phyloP scores from a whole-genome alignment of 192 early-diverging fungal species.

The Coemansia sp. region DNA sequence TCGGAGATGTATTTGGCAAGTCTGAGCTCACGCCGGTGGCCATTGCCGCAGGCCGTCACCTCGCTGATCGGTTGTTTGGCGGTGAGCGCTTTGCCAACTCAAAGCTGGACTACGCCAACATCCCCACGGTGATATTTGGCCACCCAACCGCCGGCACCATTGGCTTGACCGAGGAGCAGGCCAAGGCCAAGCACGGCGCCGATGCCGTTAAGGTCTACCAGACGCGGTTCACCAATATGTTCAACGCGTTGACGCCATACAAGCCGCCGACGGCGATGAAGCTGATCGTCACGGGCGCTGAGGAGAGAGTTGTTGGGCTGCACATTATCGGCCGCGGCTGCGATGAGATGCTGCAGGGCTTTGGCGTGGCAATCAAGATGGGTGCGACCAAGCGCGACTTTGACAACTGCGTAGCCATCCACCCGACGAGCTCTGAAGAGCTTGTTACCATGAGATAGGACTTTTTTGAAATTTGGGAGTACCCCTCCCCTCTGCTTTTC shows the following conservation, averaged over 20 bases:
- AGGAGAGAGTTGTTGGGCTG: constrained; percentile 95
- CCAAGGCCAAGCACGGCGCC: constrained; percentile 68
- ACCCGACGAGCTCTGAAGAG: constrained; percentile 96
- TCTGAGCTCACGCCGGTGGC: constrained; percentile 95
- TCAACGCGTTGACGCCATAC: constrained; percentile 75
- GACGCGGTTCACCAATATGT: constrained; percentile 91
- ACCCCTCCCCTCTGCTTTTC: too few relatives aligned
- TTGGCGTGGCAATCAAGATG: constrained; percentile 97
- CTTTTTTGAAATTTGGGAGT: background rate
- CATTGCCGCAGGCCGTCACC: constrained; percentile 87
- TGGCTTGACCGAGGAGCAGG: constrained; percentile 87
- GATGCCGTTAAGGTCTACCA: constrained; percentile 83
- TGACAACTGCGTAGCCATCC: constrained; percentile 93
- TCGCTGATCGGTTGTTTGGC: constrained; percentile 92
- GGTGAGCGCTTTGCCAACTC: constrained; percentile 64
- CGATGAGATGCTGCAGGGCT: constrained; percentile 94
- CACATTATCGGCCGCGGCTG: constrained; percentile 87
- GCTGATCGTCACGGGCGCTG: constrained; percentile 78
- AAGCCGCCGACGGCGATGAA: constrained; percentile 94
- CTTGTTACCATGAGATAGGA: constrained; percentile 68
- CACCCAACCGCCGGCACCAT: constrained; percentile 86
- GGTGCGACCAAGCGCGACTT: constrained; percentile 99
- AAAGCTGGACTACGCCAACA: constrained; percentile 90
- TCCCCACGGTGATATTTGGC: constrained; percentile 94
- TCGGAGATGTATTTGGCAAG: constrained; percentile 92